Evolutionary conservation across 2,329 filamentous ascomycete genomes (phyloP), one percentile per base, ranked within the genome.

Genomic region (Apiospora hydei): DNA sequence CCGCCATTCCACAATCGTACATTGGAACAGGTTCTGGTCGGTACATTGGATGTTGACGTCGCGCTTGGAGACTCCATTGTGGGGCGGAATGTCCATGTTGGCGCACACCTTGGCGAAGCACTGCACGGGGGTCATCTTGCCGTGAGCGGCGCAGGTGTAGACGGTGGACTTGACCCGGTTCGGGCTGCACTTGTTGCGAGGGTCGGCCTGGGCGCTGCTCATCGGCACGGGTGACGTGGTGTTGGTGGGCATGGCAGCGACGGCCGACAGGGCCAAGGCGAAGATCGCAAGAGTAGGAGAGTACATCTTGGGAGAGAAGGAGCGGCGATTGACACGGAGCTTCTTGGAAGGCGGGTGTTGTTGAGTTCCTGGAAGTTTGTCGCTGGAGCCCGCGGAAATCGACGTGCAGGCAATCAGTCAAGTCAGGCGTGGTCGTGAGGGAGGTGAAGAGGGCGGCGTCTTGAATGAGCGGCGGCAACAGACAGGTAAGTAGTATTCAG

Each of bases 61-160:
- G 11, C 68, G 68, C 43, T 57, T 69, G 16, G 34, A 11, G 30
- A 4, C 44, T 26, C 66, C 46, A n/a, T 11, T 34, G 14, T 41
- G 47, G 41, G 34, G 24, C 18, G 30, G 10, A 11, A 47, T 57
- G 68, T 34, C 44, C 47, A 51, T 51, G 46, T 26, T 7, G 47
- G 68, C 46, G 68, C 68, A 69, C 21, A 69, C 34, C 46, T 69
- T 43, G 30, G 46, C 68, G 49, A 69, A 69, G 47, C 68, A 69
- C 11, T 69, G 41, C 68, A 53, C 46, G 47, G 46, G 30, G 8
- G 18, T 69, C 30, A 51, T 53, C 11, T 41, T 10, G 46, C 47
- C 53, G 38, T 18, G 34, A 18, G 68, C 66, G 6, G 68, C 47
- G 24, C 68, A 69, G 47, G 34, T 34, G 46, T 69, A 41, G 46